Evolutionary conservation across 306 rosid species (phyloP).

Genomic region (Abrus pulchellus): DNA sequence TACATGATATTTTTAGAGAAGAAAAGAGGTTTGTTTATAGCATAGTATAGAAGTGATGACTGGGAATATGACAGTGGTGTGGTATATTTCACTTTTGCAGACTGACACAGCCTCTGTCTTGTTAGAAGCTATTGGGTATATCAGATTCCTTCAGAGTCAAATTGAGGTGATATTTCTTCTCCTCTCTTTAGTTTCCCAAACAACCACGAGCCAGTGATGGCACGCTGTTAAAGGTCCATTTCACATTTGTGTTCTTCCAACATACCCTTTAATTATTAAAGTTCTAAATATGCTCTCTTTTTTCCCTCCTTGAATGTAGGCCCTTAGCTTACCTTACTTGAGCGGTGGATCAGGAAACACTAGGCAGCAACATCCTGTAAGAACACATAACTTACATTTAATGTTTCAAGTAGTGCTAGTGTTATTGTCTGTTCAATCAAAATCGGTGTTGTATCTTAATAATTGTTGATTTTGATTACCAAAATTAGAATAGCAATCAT

Average conservation of each 20-base stretch:
- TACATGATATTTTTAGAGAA: background rate
- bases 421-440: background rate
- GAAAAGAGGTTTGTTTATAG: conserved; percentile 44
- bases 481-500: background rate
- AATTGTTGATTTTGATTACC: background rate
- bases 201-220: conserved; percentile 58
- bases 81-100: conserved; percentile 74
- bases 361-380: conserved; percentile 82
- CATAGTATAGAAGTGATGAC: conserved; percentile 47
- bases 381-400: conserved; percentile 35
- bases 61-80: conserved; percentile 59
- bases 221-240: conserved; percentile 63
- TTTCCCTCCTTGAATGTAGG: conserved; percentile 63
- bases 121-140: conserved; percentile 99
- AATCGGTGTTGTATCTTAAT: background rate
- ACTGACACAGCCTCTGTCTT: conserved; percentile 99
- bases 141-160: conserved; percentile 99
- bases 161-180: conserved; percentile 81
- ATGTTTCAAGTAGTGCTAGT: background rate
- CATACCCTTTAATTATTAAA: conserved; percentile 44
- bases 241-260: conserved; percentile 52
- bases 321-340: conserved; percentile 94
- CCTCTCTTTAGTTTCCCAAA: conserved; percentile 48
- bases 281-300: conserved; percentile 47
- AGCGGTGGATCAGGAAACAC: conserved; percentile 71